phyloP scores from a whole-genome alignment of 1,284 basidiomycete genomes.

The Inonotus obliquus region DNA sequence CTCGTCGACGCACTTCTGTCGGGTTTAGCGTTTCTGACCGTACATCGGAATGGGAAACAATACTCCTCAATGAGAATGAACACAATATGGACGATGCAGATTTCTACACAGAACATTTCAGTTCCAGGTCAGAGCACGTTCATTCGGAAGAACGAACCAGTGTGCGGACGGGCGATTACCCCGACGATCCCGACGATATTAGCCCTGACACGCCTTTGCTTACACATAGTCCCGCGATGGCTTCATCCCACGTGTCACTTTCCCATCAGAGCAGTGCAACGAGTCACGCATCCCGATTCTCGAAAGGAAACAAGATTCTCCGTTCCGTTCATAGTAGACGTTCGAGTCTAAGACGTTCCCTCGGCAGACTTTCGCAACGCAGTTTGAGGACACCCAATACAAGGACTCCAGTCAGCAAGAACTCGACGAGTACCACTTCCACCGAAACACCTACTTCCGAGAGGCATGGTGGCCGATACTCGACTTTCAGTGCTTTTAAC shows the following conservation, averaged over 20 bases:
- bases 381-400: neutral
- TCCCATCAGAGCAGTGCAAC: neutral
- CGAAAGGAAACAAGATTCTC: constrained; percentile 13
- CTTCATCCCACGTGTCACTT: constrained; percentile 9
- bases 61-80: neutral
- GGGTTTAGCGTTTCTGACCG: constrained; percentile 1
- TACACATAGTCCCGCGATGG: constrained; percentile 8
- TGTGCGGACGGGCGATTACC: neutral
- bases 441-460: neutral
- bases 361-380: constrained; percentile 3
- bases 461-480: neutral
- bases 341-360: constrained; percentile 3
- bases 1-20: neutral
- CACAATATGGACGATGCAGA: neutral
- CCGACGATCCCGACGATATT: constrained; percentile 3
- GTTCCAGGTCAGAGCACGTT: neutral
- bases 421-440: neutral
- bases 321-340: constrained; percentile 10
- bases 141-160: neutral
- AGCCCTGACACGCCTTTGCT: constrained; percentile 9
- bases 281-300: neutral
- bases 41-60: neutral
- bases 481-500: neutral
- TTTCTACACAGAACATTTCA: constrained; percentile 10
- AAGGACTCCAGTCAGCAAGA: constrained; percentile 3